Base-by-base conservation (phyloP, 305 asterid genomes). In the Rubia tinctorum region DNA sequence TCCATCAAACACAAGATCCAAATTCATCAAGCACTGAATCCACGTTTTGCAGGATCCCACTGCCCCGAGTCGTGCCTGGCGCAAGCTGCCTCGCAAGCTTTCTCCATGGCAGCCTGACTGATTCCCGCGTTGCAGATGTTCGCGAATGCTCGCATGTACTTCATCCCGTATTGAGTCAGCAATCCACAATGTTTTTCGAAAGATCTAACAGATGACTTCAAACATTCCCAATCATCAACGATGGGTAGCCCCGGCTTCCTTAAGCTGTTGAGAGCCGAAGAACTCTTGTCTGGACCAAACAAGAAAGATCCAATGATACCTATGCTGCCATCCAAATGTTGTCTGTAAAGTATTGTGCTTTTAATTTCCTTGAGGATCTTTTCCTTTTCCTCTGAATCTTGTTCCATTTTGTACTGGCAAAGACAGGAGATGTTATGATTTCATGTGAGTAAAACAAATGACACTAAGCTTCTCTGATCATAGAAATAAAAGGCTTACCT, bases 201-300 rank as follows among this genome's bases (percentile, higher is more conserved):
- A 59, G 86, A 30, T 18, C 89, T 83, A 44, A 93, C 99, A 91
- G 78, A 84, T 68, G 96, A 86, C 80, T 95, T 95, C 66, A 95
- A 79, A 74, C 99, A 93, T 15, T 84, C 90, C 98, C 97, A 94
- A 64, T 95, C 98, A 69, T 95, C 97, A 0, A 83, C 96, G 1
- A 95, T 81, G 34, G 99, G 95, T 58, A 76, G 73, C 7, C 95
- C 91, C 0, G 14, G 76, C 7, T 56, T 78, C 68, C 98, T 80
- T 20, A 77, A 76, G 3, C 81, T 72, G 51, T 76, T 82, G 12
- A 91, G 90, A 49, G 79, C 40, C 8, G 88, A 71, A 2, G 87
- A 75, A 8, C 89, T 85, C 62, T 78, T 81, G 23, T 71, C 84
- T 0, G 89, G 86, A 11, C 99, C 95, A 15, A 94, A 92, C 64